Evolutionary conservation across 345 rosid species (phyloP), one percentile per base, ranked within the genome.

Genomic region (Eucalyptus leucophloia): DNA sequence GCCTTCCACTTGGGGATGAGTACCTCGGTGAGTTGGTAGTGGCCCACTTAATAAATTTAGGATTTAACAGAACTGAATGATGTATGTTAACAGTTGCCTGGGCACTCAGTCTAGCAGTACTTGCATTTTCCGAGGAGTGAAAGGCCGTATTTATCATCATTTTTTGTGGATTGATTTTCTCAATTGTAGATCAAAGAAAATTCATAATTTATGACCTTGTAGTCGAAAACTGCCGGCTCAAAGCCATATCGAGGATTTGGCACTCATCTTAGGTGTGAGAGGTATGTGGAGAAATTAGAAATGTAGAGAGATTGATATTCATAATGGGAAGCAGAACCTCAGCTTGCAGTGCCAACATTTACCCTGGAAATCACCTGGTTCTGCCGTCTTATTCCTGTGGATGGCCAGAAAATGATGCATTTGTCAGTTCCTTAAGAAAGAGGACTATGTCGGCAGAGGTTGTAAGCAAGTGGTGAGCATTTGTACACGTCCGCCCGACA

Each of bases 401-500:
- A 53, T 4, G 24, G 56, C 56, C 83, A 40, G 15, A 21, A 37
- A 72, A 72, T 72, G 47, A 77, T 77, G 28, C 92, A 88, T 91
- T 89, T 4, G 97, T 96, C 67, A 96, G 94, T 81, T 91, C 95
- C 93, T 88, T 93, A 26, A 97, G 94, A 87, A 98, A 96, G 60
- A 95, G 86, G 32, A 96, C 98, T 1, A 96, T 98, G 30, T 96
- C 97, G 44, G 94, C 98, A 2, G 99, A 95, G 13, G 99, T 94
- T 30, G 90, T 91, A 82, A 97, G 94, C 77, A 91, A 87, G 86
- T 94, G 97, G 21, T 97, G 94, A 81, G 99, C 99, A 89, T 85
- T 94, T 23, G 99, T 95, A 5, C 98, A 96, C 12, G 93, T 92
- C 87, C 99, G 95, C 26, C 98, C 99, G 8, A 98, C 99, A 3